Conservation (phyloP, 352 stramenopile genomes). For the Phytopythium aichiense region DNA sequence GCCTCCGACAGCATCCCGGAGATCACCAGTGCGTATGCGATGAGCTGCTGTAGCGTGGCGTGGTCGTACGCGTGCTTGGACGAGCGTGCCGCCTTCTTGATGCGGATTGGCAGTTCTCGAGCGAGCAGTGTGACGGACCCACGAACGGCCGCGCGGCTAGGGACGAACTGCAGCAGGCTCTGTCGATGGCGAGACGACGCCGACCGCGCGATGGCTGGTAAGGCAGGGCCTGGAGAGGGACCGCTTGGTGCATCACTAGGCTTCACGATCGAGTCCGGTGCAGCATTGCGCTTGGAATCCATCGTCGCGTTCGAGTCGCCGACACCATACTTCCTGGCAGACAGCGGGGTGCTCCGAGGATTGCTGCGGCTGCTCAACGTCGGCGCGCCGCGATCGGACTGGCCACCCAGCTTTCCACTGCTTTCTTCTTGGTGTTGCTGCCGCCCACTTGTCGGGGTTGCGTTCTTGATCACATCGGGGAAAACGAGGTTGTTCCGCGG, state of each 20-base stretch:
- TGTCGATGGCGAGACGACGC: neutral
- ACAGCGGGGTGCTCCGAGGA: conserved; percentile 6
- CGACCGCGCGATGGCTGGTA: neutral
- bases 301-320: neutral
- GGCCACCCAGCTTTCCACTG: neutral
- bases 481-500: conserved; percentile 1
- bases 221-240: neutral
- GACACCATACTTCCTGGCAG: conserved; percentile 22
- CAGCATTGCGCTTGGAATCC: neutral
- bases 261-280: neutral
- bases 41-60: conserved; percentile 47
- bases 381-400: neutral
- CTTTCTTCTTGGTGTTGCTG: neutral
- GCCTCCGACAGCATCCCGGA: conserved; percentile 59
- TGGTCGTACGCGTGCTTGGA: conserved; percentile 27
- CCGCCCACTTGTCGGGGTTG: neutral
- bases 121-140: neutral
- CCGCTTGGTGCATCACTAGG: neutral
- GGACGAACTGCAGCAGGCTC: conserved; percentile 1
- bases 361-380: conserved; percentile 6
- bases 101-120: neutral
- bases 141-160: neutral
- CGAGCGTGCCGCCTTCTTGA: conserved; percentile 17
- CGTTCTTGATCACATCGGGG: neutral
- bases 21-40: conserved; percentile 51